These are phyloP conservation scores for Talaromyces trachyspermus DNA, from an alignment of 495 filamentous ascomycete genomes.

Conservation along the genomic window DNA sequence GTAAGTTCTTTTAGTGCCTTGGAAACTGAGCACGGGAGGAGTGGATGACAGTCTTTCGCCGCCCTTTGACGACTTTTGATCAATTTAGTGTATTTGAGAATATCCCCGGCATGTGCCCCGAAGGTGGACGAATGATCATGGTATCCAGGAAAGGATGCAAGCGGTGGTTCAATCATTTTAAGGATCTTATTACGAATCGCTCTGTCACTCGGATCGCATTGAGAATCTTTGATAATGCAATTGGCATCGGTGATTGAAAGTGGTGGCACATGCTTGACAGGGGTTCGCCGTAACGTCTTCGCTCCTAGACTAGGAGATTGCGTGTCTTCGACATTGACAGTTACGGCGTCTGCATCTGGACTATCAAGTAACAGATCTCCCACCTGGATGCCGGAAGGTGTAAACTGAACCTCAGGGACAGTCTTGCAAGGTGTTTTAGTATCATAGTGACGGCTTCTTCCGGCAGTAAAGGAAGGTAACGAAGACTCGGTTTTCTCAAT, in stretches of 20 bases:
- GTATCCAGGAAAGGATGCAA: conserved; percentile 70
- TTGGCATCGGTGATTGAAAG: conserved; percentile 15
- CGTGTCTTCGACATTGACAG: conserved; percentile 28
- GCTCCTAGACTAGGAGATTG: conserved; percentile 37
- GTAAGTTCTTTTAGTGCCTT: conserved; percentile 51
- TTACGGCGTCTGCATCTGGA: conserved; percentile 22
- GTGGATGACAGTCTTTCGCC: conserved; percentile 45
- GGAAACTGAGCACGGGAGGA: conserved; percentile 62
- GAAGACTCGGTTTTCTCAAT: conserved; percentile 90
- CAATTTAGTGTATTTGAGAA: conserved; percentile 69
- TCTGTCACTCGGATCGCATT: conserved; percentile 84
- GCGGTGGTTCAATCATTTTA: conserved; percentile 57
- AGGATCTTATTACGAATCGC: conserved; percentile 66
- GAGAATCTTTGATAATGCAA: conserved; percentile 68
- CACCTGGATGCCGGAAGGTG: conserved; percentile 24
- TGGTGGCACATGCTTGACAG: conserved; percentile 51
- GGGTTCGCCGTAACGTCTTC: conserved; percentile 62
- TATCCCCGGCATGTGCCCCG: conserved; percentile 59
- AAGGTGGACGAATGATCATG: conserved; percentile 54
- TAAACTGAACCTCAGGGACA: conserved; percentile 16
- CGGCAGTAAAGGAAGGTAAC: conserved; percentile 53
- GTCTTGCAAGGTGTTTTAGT: conserved; percentile 68
- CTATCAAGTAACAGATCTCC: conserved; percentile 30
- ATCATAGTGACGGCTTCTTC: conserved; percentile 48
- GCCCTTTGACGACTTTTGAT: conserved; percentile 53